Percentiles rank a stretch among this genome's conserved stretches.
These are phyloP conservation scores for Salix koriyanagi DNA, from an alignment of 345 rosid genomes.

Conservation along the genomic window DNA sequence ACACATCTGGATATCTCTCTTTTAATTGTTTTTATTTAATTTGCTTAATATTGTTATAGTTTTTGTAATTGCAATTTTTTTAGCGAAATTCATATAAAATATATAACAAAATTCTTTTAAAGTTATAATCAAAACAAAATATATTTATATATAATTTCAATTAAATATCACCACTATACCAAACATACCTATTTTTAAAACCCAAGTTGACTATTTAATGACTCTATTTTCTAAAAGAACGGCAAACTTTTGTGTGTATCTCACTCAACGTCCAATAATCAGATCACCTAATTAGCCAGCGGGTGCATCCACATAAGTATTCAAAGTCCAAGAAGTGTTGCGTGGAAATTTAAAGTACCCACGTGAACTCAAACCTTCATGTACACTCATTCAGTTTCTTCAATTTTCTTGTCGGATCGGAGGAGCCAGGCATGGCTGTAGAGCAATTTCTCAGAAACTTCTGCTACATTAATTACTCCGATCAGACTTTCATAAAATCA, in stretches of 20 bases:
- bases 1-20: neutral
- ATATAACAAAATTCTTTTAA: too few relatives aligned
- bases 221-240: neutral
- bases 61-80: too few relatives aligned
- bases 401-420: too few relatives aligned
- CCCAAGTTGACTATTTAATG: neutral
- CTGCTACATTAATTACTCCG: neutral
- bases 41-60: too few relatives aligned
- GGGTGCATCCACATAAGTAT: neutral
- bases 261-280: neutral
- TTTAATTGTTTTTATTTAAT: neutral
- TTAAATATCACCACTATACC: too few relatives aligned
- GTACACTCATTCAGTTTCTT: neutral
- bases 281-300: neutral
- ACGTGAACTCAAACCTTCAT: neutral
- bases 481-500: neutral
- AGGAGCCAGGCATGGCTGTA: neutral
- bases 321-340: neutral
- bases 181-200: neutral
- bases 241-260: neutral
- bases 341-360: constrained; percentile 3
- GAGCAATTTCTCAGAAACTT: neutral
- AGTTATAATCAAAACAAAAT: too few relatives aligned
- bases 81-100: too few relatives aligned
- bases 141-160: too few relatives aligned